Conservation (phyloP, 148 eudicot genomes). For the Vaccinium vitisidaea region DNA sequence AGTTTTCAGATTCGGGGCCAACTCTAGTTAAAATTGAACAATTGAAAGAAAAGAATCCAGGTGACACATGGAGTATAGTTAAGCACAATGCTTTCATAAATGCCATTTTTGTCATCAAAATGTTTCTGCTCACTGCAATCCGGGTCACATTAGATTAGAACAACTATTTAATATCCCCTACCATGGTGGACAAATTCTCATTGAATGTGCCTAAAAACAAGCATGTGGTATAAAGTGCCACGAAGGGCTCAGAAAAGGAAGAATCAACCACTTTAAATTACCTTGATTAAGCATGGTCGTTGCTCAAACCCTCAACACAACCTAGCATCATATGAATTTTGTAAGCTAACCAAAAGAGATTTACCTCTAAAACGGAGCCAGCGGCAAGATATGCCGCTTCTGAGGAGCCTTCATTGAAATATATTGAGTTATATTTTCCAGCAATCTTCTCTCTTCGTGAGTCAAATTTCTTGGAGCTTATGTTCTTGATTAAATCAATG, state of each 20-base stretch:
- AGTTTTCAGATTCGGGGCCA: not conserved
- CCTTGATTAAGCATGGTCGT: not conserved
- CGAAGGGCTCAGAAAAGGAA: not conserved
- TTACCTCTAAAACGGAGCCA: conserved; percentile 89
- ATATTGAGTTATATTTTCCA: conserved; percentile 64
- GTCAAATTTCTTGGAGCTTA: conserved; percentile 61
- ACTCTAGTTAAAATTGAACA: not conserved
- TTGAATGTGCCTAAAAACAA: not conserved
- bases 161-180: not conserved
- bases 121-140: not conserved
- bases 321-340: not conserved
- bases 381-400: conserved; percentile 95
- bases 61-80: not conserved
- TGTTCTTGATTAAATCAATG: conserved; percentile 58
- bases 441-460: conserved; percentile 53
- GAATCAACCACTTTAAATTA: not conserved
- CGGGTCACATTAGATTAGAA: not conserved
- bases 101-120: not conserved
- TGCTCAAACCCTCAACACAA: not conserved
- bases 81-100: not conserved
- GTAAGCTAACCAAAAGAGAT: not conserved
- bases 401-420: conserved; percentile 84
- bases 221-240: too few species aligned
- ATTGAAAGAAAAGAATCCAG: not conserved
- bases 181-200: not conserved